Percentiles rank a stretch among this genome's conserved stretches.
Conservation (phyloP, 2,329 filamentous ascomycete genomes). For the Cadophora sp. region DNA sequence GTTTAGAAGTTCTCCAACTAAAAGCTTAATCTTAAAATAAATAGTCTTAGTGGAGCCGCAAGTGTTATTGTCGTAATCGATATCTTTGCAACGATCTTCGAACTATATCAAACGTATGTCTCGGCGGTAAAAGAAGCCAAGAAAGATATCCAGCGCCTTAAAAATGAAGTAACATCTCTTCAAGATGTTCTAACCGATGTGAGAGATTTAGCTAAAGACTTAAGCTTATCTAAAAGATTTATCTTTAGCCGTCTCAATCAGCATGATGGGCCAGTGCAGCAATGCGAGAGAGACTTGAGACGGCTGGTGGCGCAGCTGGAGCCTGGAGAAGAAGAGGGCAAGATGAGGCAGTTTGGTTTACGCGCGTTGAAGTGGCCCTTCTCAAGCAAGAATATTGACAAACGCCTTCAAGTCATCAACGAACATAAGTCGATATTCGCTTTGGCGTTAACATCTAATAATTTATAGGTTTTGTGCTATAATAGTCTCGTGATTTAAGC, state of each 20-base stretch:
- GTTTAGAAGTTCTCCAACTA: conserved; percentile 4
- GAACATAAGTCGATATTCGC: conserved; percentile 13
- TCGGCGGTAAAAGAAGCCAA: conserved; percentile 21
- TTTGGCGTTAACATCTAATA: conserved; percentile 18
- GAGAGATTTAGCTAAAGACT: conserved; percentile 12
- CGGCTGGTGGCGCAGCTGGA: conserved; percentile 18
- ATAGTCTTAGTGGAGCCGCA: conserved; percentile 20
- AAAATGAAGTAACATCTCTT: conserved; percentile 6
- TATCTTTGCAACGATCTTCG: conserved; percentile 17
- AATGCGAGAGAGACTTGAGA: conserved; percentile 21
- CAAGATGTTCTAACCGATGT: neutral
- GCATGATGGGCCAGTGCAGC: conserved; percentile 15
- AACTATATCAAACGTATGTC: conserved; percentile 15
- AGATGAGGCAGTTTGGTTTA: conserved; percentile 24
- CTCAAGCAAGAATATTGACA: conserved; percentile 9
- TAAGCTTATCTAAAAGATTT: conserved; percentile 14
- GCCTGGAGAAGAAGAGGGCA: conserved; percentile 5
- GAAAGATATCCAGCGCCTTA: conserved; percentile 22
- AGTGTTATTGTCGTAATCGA: conserved; percentile 27
- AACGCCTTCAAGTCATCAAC: conserved; percentile 18
- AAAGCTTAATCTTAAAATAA: conserved; percentile 12
- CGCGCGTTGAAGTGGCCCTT: too few relatives aligned
- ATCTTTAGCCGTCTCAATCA: conserved; percentile 19
- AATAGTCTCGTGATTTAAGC: conserved; percentile 15
- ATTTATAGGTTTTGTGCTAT: conserved; percentile 14